Evolutionary conservation across 495 filamentous ascomycete species (phyloP), one percentile per base, ranked within the genome.

Genomic region (Talaromyces thailandensis): DNA sequence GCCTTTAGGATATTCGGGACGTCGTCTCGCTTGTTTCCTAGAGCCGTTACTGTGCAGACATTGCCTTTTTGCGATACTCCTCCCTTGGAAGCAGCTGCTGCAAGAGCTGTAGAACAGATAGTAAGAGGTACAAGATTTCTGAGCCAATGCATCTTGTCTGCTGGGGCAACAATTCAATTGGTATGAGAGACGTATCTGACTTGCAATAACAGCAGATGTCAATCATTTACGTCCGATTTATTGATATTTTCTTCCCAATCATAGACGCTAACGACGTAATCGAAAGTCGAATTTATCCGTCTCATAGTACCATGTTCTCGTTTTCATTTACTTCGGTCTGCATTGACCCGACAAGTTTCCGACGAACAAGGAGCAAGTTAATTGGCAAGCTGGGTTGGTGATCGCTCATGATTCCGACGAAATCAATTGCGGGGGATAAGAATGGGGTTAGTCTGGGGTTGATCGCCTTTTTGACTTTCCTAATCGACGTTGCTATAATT

Each of bases 1-100:
- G 82, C 81, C 28, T 75, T 31, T 12, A 81, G 64, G 28, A 84
- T 80, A 45, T 78, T 79, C 0, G 80, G 77, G 2, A 79, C 76
- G 61, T 84, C 81, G 64, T 82, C 70, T 65, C 64, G 69, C 31
- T 67, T 64, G 18, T 70, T 37, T 2, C 69, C 70, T 45, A 66
- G 63, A 9, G 72, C 67, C 32, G 67, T 73, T 40, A 71, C 70
- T 4, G 58, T 70, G 45, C 70, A 74, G 48, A 65, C 52, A 64
- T 66, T 70, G 31, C 50, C 35, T 8, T 61, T 28, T 12, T 61
- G 24, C 9, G 16, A 31, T 28, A 61, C 43, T 18, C 37, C 59
- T 25, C 59, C 43, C 9, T 48, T 60, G 26, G 43, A 25, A 16
- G 55, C 29, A 18, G 55, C 55, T 1, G 55, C 43, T 32, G 59